Conservation (phyloP, 331 rosid genomes). For the Acacia pycnantha region DNA sequence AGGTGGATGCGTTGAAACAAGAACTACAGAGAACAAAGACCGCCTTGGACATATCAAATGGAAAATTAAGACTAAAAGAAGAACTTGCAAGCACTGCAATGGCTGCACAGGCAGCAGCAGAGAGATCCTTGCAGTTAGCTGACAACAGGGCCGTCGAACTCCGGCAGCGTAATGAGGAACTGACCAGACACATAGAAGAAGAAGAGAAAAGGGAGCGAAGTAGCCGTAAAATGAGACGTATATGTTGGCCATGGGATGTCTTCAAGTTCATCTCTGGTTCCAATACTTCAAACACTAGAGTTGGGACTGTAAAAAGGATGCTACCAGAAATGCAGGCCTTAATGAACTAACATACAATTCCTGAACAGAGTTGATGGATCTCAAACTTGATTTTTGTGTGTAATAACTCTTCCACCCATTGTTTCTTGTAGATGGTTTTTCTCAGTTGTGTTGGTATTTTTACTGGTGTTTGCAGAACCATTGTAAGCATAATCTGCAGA, state of each 20-base stretch:
- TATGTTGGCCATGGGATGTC: conserved; percentile 87
- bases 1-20: conserved; percentile 68
- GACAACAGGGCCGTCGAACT: conserved; percentile 67
- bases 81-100: conserved; percentile 71
- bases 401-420: not conserved
- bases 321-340: conserved; percentile 86
- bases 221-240: conserved; percentile 41
- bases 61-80: conserved; percentile 68
- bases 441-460: not conserved
- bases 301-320: conserved; percentile 44
- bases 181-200: conserved; percentile 63
- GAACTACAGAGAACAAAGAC: conserved; percentile 75
- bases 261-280: conserved; percentile 36
- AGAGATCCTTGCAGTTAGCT: conserved; percentile 65
- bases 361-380: conserved; percentile 13
- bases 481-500: not conserved
- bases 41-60: conserved; percentile 58
- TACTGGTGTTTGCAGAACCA: not conserved
- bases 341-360: conserved; percentile 33
- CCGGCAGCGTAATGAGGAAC: conserved; percentile 51
- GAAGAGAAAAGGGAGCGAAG: conserved; percentile 55
- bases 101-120: conserved; percentile 85
- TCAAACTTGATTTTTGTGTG: conserved; percentile 13
- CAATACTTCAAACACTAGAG: conserved; percentile 32
- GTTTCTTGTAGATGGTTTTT: not conserved